These are phyloP conservation scores for Ogataea populi-albae DNA, from an alignment of 805 yeast genomes.

Conservation along the genomic window DNA sequence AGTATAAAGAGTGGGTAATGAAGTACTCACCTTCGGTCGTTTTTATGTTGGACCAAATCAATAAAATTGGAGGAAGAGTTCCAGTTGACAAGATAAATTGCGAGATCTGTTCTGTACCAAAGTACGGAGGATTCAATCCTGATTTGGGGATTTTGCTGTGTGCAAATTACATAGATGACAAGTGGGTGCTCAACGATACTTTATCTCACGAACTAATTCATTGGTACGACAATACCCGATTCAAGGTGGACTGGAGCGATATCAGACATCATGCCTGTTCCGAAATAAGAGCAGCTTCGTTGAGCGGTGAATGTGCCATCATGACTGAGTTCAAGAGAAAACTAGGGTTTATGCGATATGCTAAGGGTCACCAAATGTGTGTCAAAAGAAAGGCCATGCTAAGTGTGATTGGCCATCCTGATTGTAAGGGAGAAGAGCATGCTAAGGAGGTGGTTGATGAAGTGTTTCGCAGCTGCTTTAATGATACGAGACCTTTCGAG, in stretches of 20 bases:
- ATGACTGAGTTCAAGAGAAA: constrained; percentile 67
- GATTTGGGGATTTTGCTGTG: constrained; percentile 83
- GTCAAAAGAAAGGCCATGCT: constrained; percentile 84
- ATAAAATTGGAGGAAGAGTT: constrained; percentile 54
- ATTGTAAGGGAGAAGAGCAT: constrained; percentile 65
- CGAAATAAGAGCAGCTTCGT: constrained; percentile 87
- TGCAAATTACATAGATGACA: constrained; percentile 70
- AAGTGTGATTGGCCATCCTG: constrained; percentile 84
- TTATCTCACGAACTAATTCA: constrained; percentile 91
- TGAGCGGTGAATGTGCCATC: constrained; percentile 93
- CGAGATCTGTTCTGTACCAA: constrained; percentile 76
- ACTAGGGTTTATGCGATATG: constrained; percentile 30
- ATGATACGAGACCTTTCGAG: constrained; percentile 94
- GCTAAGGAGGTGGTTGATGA: constrained; percentile 80
- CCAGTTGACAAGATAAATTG: constrained; percentile 61
- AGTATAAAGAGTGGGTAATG: constrained; percentile 76
- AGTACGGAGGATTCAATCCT: constrained; percentile 93
- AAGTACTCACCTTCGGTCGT: constrained; percentile 78
- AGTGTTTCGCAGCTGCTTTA: constrained; percentile 91
- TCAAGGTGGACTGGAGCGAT: constrained; percentile 81
- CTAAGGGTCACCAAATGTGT: constrained; percentile 85
- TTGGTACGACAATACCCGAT: constrained; percentile 86
- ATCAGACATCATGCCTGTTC: constrained; percentile 95
- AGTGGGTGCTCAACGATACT: constrained; percentile 85
- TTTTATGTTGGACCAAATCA: constrained; percentile 83